phyloP scores from a whole-genome alignment of 2,329 filamentous ascomycete species.

The Trichoderma atrobrunneum region DNA sequence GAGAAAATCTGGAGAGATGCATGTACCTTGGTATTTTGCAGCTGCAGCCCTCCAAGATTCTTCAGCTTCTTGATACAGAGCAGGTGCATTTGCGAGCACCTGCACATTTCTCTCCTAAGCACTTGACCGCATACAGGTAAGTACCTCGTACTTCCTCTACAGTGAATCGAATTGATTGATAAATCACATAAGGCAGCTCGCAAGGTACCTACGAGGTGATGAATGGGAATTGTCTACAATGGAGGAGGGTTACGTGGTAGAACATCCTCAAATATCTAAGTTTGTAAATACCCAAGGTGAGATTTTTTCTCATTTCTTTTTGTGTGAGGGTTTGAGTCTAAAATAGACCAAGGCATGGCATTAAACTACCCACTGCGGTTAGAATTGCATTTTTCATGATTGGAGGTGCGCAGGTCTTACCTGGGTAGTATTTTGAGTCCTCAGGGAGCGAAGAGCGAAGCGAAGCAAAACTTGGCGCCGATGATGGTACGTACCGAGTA shows the following conservation, averaged over 20 bases:
- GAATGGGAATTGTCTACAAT: neutral
- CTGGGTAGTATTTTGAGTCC: neutral
- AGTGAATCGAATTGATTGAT: neutral
- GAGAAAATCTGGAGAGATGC: neutral
- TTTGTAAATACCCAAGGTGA: neutral
- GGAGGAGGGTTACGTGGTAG: neutral
- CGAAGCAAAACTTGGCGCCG: constrained; percentile 2
- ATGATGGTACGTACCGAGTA: neutral
- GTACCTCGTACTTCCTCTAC: neutral
- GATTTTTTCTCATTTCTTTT: neutral
- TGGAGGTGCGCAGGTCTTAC: neutral
- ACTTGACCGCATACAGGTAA: neutral
- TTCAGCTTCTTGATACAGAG: neutral
- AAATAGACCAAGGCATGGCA: neutral
- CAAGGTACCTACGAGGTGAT: too few species aligned
- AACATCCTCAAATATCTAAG: neutral
- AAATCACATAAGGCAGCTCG: neutral
- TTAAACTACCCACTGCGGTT: neutral
- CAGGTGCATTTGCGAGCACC: neutral
- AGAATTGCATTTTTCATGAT: neutral
- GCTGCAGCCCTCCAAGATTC: neutral
- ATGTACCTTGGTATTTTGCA: neutral
- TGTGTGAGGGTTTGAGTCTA: neutral
- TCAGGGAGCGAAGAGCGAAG: neutral
- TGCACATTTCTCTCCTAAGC: neutral